phyloP scores from a whole-genome alignment of 441 rosid genomes.

The Arabidopsis lyrata region DNA sequence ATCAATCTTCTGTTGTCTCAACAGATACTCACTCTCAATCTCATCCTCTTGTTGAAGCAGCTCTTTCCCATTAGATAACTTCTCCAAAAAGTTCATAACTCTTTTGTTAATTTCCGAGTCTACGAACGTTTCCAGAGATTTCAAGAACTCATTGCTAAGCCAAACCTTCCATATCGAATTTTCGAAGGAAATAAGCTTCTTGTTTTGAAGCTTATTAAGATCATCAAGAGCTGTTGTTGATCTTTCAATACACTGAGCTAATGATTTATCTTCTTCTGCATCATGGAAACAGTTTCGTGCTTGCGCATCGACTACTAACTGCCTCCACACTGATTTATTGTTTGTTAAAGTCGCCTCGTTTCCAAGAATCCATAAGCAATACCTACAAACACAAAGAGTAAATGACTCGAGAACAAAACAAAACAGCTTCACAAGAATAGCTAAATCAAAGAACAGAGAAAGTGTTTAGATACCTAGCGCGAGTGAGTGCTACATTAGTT shows the following conservation, averaged over 20 bases:
- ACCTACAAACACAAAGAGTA: conserved; percentile 21
- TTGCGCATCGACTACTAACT: conserved; percentile 53
- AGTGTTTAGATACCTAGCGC: conserved; percentile 40
- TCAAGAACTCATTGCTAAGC: conserved; percentile 44
- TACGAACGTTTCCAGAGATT: conserved; percentile 36
- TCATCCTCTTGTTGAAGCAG: conserved; percentile 37
- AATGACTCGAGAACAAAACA: background rate
- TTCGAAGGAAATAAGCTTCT: conserved; percentile 27
- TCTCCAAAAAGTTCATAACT: conserved; percentile 33
- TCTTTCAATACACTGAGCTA: conserved; percentile 43
- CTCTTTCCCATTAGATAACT: conserved; percentile 56
- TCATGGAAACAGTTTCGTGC: conserved; percentile 49
- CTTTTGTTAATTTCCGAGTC: conserved; percentile 31
- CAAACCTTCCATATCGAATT: conserved; percentile 56
- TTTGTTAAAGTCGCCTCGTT: conserved; percentile 48
- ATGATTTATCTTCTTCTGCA: conserved; percentile 51
- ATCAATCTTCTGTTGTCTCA: conserved; percentile 32
- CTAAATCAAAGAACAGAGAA: background rate
- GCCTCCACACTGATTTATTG: conserved; percentile 51
- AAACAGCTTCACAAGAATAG: background rate
- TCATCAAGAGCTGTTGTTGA: conserved; percentile 41
- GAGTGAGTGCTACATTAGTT: conserved; percentile 58
- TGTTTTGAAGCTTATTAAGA: conserved; percentile 42
- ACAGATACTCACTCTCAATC: conserved; percentile 10
- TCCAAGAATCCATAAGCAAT: conserved; percentile 63